Evolutionary conservation across 768 basidiomycete genomes (phyloP).

Genomic region (Tylopilus vinaceipallidus): DNA sequence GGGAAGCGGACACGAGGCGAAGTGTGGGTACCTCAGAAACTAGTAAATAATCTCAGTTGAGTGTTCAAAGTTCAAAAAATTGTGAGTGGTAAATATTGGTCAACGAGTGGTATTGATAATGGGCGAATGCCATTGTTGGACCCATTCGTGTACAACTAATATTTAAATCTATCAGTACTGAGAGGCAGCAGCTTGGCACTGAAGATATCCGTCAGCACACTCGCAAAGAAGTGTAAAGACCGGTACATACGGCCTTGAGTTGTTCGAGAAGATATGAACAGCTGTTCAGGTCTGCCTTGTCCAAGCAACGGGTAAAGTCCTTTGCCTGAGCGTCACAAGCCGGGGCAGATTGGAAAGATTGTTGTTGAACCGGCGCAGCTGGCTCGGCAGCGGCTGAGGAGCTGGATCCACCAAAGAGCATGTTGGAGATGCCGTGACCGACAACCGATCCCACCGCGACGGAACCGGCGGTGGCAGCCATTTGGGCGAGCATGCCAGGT

Average conservation of each 20-base stretch:
- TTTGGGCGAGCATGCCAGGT: constrained; percentile 77
- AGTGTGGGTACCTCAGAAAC: not conserved
- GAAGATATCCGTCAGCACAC: constrained; percentile 2
- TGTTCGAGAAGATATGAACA: constrained; percentile 89
- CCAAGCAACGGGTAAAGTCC: constrained; percentile 85
- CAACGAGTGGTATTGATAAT: constrained; percentile 2
- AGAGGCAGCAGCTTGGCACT: constrained; percentile 79
- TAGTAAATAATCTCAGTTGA: not conserved
- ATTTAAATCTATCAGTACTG: constrained; percentile 40
- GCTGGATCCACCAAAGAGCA: constrained; percentile 79
- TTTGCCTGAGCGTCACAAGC: constrained; percentile 80
- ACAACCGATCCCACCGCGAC: constrained; percentile 86
- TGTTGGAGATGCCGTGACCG: constrained; percentile 85
- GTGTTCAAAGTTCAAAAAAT: not conserved
- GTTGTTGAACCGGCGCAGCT: constrained; percentile 47
- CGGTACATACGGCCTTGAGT: constrained; percentile 71
- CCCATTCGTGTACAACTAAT: constrained; percentile 5
- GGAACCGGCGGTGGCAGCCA: constrained; percentile 89
- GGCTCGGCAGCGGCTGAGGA: constrained; percentile 44
- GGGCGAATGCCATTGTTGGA: constrained; percentile 9
- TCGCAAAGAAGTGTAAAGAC: not conserved
- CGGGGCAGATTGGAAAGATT: constrained; percentile 43
- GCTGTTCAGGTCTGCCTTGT: constrained; percentile 73
- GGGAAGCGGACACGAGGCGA: too few species aligned
- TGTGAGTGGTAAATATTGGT: not conserved